Conservation (phyloP, 768 basidiomycete species). For the Chalciporus piperatus region DNA sequence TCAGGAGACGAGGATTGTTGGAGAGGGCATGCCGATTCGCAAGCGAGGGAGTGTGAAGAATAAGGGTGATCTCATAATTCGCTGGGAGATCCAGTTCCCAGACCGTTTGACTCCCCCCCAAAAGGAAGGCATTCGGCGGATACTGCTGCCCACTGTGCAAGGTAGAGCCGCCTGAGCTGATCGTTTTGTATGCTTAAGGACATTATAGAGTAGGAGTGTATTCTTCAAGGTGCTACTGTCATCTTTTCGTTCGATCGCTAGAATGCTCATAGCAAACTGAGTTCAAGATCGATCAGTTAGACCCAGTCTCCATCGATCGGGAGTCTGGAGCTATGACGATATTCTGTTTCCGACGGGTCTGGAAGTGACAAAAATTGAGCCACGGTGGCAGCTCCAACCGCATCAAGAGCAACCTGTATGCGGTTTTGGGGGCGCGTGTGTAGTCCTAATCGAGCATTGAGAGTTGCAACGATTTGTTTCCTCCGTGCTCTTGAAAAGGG, state of each 20-base stretch:
- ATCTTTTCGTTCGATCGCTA: background rate
- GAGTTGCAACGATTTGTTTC: no score
- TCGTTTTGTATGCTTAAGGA: background rate
- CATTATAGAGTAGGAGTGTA: constrained; percentile 5
- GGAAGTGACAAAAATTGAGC: no score
- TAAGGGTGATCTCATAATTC: constrained; percentile 83
- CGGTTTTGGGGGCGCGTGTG: constrained; percentile 10
- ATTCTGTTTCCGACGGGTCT: no score
- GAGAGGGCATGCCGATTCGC: constrained; percentile 91
- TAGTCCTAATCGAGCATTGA: background rate
- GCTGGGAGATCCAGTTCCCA: constrained; percentile 86
- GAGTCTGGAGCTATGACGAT: no score
- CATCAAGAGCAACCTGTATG: background rate
- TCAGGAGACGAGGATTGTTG: constrained; percentile 62
- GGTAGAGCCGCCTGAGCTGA: no score
- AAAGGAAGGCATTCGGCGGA: constrained; percentile 75
- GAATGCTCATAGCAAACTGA: no score
- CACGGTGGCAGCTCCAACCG: no score
- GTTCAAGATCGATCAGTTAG: no score
- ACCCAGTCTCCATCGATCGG: background rate
- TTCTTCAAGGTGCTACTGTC: constrained; percentile 2
- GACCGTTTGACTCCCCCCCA: constrained; percentile 68
- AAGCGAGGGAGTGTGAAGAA: constrained; percentile 66
- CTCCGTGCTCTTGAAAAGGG: background rate
- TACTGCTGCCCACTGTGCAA: no score